A percentile compares a stretch with the other conserved stretches of the same genome.
These are phyloP conservation scores for Penicillium ochrochloron DNA, from an alignment of 495 filamentous ascomycete species.

Conservation along the genomic window DNA sequence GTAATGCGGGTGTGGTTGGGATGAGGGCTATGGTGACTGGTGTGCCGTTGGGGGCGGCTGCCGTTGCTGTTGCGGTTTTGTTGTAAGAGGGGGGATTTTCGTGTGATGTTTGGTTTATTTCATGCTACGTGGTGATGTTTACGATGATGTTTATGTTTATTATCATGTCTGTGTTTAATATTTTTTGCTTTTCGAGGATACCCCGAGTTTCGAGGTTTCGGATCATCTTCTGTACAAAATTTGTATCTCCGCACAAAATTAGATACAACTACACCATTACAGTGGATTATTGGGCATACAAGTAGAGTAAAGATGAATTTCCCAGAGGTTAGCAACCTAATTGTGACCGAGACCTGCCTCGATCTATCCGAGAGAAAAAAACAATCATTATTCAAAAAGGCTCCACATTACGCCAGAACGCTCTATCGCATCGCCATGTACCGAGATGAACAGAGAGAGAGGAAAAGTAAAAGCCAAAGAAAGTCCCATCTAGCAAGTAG, in stretches of 20 bases:
- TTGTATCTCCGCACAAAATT: background rate
- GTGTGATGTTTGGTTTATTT: background rate
- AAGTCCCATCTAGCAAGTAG: conserved; percentile 25
- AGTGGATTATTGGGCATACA: background rate
- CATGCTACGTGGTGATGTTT: background rate
- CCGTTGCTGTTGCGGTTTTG: background rate
- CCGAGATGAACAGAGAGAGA: background rate
- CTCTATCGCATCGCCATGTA: conserved; percentile 9
- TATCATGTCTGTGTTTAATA: background rate
- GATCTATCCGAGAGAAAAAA: background rate
- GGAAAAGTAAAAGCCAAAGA: background rate
- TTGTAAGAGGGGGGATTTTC: background rate
- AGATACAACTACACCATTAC: background rate
- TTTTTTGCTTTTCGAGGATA: background rate
- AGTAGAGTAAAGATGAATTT: background rate
- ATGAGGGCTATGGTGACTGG: conserved; percentile 23
- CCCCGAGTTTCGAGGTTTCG: background rate
- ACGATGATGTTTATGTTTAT: background rate
- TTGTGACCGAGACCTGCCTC: background rate
- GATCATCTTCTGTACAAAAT: background rate
- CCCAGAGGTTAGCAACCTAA: background rate
- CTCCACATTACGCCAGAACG: background rate
- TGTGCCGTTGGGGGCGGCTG: conserved; percentile 24
- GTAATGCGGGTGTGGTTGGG: background rate
- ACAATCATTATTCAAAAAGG: background rate